Evolutionary conservation across 2,329 filamentous ascomycete genomes (phyloP).

Genomic region (Aspergillus eucalypticola): DNA sequence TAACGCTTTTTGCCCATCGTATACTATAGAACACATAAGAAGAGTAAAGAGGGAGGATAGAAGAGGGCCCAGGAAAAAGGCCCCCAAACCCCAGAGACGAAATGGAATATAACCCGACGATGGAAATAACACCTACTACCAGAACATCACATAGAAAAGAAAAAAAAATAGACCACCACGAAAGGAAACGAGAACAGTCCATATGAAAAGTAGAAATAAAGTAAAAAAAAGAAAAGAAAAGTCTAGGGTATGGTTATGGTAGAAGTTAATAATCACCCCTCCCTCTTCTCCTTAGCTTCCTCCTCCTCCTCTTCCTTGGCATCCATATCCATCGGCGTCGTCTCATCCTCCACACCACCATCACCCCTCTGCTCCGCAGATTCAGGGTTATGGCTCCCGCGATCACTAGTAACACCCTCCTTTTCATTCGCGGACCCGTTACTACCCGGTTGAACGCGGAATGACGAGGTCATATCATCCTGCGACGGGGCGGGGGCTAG

Average conservation of each 20-base stretch:
- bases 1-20: neutral
- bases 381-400: conserved; percentile 19
- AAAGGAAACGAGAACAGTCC: neutral
- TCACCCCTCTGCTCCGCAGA: conserved; percentile 17
- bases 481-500: conserved; percentile 39
- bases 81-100: no score
- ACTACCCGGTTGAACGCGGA: conserved; percentile 35
- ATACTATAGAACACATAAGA: conserved; percentile 8
- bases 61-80: conserved; percentile 1
- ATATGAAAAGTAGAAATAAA: conserved; percentile 13
- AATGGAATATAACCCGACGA: no score
- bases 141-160: no score
- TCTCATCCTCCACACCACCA: conserved; percentile 25
- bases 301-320: conserved; percentile 24
- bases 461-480: conserved; percentile 40
- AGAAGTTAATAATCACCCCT: conserved; percentile 10
- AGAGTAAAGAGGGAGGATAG: neutral
- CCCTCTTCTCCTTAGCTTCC: conserved; percentile 32
- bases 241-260: neutral
- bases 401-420: conserved; percentile 17
- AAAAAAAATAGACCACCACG: neutral
- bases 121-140: neutral
- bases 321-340: conserved; percentile 43
- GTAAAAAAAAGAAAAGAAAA: conserved; percentile 1
- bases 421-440: conserved; percentile 23